phyloP scores from a whole-genome alignment of 805 yeast genomes.

The Metschnikowia sp. region DNA sequence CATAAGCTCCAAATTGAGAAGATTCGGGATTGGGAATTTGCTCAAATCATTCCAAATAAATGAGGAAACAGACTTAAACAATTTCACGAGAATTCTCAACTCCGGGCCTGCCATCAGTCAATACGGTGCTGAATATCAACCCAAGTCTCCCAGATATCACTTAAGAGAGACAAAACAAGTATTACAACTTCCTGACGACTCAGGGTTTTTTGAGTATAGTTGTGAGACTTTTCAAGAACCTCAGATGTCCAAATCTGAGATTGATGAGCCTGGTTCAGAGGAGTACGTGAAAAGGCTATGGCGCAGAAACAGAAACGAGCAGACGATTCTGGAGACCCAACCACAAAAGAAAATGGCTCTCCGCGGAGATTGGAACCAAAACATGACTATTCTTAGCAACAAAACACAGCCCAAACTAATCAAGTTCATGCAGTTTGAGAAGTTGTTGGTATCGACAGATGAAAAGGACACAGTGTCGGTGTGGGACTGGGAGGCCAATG shows the following conservation, averaged over 20 bases:
- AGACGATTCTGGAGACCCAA: slow-evolving; percentile 83
- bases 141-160: slow-evolving; percentile 55
- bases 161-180: slow-evolving; percentile 30
- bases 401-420: slow-evolving; percentile 76
- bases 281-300: slow-evolving; percentile 79
- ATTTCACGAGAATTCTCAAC: slow-evolving; percentile 34
- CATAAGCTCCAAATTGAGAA: slow-evolving; percentile 31
- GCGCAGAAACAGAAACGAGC: slow-evolving; percentile 87
- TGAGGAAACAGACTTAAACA: slow-evolving; percentile 39
- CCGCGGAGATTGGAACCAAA: slow-evolving; percentile 80
- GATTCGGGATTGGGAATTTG: slow-evolving; percentile 32
- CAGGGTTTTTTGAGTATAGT: slow-evolving; percentile 69
- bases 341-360: slow-evolving; percentile 81
- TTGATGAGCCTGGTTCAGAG: slow-evolving; percentile 89
- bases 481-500: slow-evolving; percentile 78
- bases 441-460: slow-evolving; percentile 73
- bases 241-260: slow-evolving; percentile 79
- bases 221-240: slow-evolving; percentile 96
- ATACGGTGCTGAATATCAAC: slow-evolving; percentile 46
- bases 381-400: slow-evolving; percentile 57
- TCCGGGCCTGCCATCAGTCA: slow-evolving; percentile 34
- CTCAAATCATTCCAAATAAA: slow-evolving; percentile 37
- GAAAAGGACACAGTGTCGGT: slow-evolving; percentile 79
- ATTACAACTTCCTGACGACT: slow-evolving; percentile 52
- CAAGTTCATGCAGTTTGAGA: slow-evolving; percentile 87